These are phyloP conservation scores for Oxyria digyna DNA, from an alignment of 148 eudicot genomes.

Conservation along the genomic window DNA sequence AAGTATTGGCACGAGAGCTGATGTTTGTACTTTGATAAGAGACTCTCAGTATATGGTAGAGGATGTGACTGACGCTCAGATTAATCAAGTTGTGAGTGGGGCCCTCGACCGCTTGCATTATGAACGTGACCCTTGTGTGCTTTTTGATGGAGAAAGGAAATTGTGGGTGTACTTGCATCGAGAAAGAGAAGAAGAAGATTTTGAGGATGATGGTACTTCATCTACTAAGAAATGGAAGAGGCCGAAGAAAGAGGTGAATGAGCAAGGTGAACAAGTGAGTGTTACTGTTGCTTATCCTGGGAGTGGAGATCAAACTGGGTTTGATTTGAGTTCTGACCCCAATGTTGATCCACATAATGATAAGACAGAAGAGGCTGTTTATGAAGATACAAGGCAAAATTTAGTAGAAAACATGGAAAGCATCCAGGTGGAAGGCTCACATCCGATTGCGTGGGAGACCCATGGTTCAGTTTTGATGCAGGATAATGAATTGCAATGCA, in stretches of 20 bases:
- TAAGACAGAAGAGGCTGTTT: slow-evolving; percentile 17
- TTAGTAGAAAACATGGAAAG: slow-evolving; percentile 30
- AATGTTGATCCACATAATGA: slow-evolving; percentile 44
- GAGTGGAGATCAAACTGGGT: slow-evolving; percentile 35
- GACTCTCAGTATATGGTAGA: slow-evolving; percentile 90
- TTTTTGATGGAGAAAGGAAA: slow-evolving; percentile 75
- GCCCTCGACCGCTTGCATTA: slow-evolving; percentile 97
- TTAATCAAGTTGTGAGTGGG: slow-evolving; percentile 93
- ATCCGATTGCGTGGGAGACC: slow-evolving; percentile 22
- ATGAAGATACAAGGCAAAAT: slow-evolving; percentile 23
- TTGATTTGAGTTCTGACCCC: slow-evolving; percentile 54
- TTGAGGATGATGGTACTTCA: slow-evolving; percentile 96
- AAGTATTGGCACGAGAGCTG: slow-evolving; percentile 89
- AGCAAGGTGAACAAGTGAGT: slow-evolving; percentile 50
- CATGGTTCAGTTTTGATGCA: slow-evolving; percentile 19
- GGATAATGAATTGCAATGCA: slow-evolving; percentile 37
- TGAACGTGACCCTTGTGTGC: slow-evolving; percentile 96
- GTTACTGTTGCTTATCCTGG: slow-evolving; percentile 53
- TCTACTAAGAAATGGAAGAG: slow-evolving; percentile 96
- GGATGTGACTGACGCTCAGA: slow-evolving; percentile 66
- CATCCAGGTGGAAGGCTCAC: slow-evolving; percentile 18
- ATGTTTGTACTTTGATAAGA: slow-evolving; percentile 83
- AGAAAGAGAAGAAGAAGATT: slow-evolving; percentile 93
- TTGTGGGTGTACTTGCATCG: slow-evolving; percentile 95
- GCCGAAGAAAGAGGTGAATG: slow-evolving; percentile 78